These are phyloP conservation scores for Paralagenidium karlingii DNA, from an alignment of 352 stramenopile genomes.

Conservation along the genomic window DNA sequence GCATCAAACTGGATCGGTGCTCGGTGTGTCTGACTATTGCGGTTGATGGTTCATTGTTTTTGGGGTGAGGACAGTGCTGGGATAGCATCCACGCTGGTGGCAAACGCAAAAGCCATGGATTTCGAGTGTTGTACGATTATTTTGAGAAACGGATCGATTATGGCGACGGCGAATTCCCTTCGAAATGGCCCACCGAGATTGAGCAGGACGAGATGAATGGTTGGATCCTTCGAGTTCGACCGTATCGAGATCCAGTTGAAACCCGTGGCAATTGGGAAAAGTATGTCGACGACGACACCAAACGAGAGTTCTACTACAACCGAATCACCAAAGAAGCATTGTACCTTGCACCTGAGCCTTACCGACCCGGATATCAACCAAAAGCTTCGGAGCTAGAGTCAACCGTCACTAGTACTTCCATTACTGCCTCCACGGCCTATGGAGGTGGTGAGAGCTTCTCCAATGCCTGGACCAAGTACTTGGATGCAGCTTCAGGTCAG, in stretches of 20 bases:
- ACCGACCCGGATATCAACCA: constrained; percentile 2
- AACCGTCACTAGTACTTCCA: no score
- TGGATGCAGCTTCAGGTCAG: constrained; percentile 26
- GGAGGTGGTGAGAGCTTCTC: constrained; percentile 9
- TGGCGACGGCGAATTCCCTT: constrained; percentile 82
- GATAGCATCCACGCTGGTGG: constrained; percentile 78
- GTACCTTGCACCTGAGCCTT: constrained; percentile 34
- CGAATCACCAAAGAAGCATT: constrained; percentile 36
- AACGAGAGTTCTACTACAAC: constrained; percentile 64
- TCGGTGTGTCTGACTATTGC: background rate
- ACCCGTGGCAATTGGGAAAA: constrained; percentile 36
- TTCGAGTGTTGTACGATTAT: constrained; percentile 85
- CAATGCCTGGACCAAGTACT: constrained; percentile 29
- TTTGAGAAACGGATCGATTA: constrained; percentile 88
- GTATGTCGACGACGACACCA: constrained; percentile 31
- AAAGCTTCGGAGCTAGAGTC: background rate
- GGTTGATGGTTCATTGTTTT: background rate
- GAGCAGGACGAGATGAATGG: constrained; percentile 78
- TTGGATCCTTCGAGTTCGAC: constrained; percentile 52
- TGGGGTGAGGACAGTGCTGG: constrained; percentile 47
- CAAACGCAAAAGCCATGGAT: constrained; percentile 62
- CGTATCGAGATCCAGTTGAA: constrained; percentile 25
- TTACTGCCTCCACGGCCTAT: no score
- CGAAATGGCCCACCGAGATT: constrained; percentile 82
- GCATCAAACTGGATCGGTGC: background rate